These are phyloP conservation scores for Cutaneotrichosporon dermatis DNA, from an alignment of 1,284 basidiomycete species.

Conservation along the genomic window DNA sequence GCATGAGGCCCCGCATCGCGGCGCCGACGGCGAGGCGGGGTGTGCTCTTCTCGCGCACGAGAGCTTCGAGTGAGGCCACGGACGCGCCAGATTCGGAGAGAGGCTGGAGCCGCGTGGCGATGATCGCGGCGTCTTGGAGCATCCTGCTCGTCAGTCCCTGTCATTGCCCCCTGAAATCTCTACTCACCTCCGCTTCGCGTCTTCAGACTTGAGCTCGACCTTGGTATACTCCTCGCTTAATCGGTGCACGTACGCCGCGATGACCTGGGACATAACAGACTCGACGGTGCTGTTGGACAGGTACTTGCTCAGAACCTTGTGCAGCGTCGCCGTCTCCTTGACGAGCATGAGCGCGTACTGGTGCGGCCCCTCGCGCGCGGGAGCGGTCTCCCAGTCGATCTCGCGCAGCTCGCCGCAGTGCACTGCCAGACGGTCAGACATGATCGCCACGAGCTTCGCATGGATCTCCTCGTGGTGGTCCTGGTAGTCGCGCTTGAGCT, in stretches of 20 bases:
- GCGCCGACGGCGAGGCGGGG: conserved; percentile 39
- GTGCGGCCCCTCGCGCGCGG: conserved; percentile 53
- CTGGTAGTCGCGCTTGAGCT: conserved; percentile 95
- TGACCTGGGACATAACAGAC: conserved; percentile 87
- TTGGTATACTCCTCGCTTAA: conserved; percentile 76
- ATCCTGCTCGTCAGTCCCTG: conserved; percentile 53
- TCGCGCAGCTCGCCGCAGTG: conserved; percentile 62
- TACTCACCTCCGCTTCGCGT: conserved; percentile 72
- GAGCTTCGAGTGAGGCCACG: conserved; percentile 65
- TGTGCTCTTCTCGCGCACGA: conserved; percentile 66
- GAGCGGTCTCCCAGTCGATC: conserved; percentile 69
- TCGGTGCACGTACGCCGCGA: conserved; percentile 82
- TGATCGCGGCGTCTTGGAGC: conserved; percentile 67
- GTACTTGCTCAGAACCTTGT: conserved; percentile 93
- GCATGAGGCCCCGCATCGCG: conserved; percentile 39
- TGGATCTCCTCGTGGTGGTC: conserved; percentile 99
- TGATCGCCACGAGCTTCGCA: conserved; percentile 94
- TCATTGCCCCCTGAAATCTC: conserved; percentile 5
- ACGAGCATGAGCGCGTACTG: conserved; percentile 83
- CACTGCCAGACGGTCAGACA: conserved; percentile 87
- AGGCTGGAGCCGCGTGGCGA: conserved; percentile 66
- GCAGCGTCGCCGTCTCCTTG: conserved; percentile 92
- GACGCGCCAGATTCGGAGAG: conserved; percentile 61
- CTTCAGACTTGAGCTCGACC: conserved; percentile 72
- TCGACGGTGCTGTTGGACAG: conserved; percentile 71